Percentiles rank a stretch among this genome's conserved stretches.
phyloP scores from a whole-genome alignment of 2,329 filamentous ascomycete species.

The Nothopassalora personata region DNA sequence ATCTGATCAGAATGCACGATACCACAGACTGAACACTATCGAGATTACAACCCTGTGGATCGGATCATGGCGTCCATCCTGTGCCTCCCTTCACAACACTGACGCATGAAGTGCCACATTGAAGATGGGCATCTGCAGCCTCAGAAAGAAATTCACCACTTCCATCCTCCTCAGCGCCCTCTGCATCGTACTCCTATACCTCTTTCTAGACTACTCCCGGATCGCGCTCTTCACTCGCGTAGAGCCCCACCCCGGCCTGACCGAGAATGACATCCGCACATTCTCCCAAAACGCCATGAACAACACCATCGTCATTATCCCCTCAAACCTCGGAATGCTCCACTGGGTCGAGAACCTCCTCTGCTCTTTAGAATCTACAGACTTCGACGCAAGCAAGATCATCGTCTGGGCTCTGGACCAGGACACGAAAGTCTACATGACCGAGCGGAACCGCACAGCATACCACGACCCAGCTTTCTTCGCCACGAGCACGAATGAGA shows the following conservation, averaged over 20 bases:
- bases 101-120: background rate
- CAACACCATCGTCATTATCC: constrained; percentile 13
- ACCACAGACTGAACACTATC: too few relatives aligned
- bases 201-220: background rate
- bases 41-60: too few relatives aligned
- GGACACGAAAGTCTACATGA: constrained; percentile 5
- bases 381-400: constrained; percentile 9
- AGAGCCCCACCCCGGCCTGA: background rate
- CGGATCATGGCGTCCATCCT: too few relatives aligned
- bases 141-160: background rate
- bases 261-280: background rate
- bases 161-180: background rate
- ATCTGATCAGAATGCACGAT: too few relatives aligned
- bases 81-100: too few relatives aligned
- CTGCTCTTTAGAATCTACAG: constrained; percentile 10
- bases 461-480: constrained; percentile 16
- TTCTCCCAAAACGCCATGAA: constrained; percentile 8
- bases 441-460: constrained; percentile 3
- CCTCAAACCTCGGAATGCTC: constrained; percentile 15
- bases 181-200: background rate
- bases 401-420: constrained; percentile 21
- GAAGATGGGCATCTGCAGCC: background rate
- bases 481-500: constrained; percentile 14
- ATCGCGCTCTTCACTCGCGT: background rate
- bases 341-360: constrained; percentile 14